Evolutionary conservation across 2,329 filamentous ascomycete species (phyloP).

Genomic region (Aspergillus fischeri): DNA sequence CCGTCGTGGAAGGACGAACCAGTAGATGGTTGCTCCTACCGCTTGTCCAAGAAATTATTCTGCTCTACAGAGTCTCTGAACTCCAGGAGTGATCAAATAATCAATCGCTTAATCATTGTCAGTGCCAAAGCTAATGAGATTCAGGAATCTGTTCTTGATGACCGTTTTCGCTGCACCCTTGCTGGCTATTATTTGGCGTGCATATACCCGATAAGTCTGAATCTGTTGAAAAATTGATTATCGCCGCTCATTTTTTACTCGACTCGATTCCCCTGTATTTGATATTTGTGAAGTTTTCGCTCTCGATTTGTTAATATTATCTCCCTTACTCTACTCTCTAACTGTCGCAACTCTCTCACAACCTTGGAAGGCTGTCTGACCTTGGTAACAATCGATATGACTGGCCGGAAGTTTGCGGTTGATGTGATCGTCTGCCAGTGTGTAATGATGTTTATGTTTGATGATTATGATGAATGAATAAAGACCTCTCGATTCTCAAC

Average conservation of each 20-base stretch:
- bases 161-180: slow-evolving; percentile 27
- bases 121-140: slow-evolving; percentile 27
- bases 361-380: slow-evolving; percentile 4
- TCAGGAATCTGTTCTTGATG: slow-evolving; percentile 31
- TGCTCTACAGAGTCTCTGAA: slow-evolving; percentile 5
- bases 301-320: slow-evolving; percentile 16
- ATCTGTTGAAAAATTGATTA: slow-evolving; percentile 13
- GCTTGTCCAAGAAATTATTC: background rate
- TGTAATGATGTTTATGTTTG: slow-evolving; percentile 12
- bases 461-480: slow-evolving; percentile 1
- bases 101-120: slow-evolving; percentile 11
- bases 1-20: slow-evolving; percentile 27
- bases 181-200: slow-evolving; percentile 28
- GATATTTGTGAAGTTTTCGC: slow-evolving; percentile 17
- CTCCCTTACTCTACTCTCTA: slow-evolving; percentile 18
- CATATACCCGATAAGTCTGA: slow-evolving; percentile 22
- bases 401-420: background rate
- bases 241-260: slow-evolving; percentile 20
- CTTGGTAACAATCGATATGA: background rate
- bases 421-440: slow-evolving; percentile 4
- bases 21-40: slow-evolving; percentile 17
- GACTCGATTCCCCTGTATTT: slow-evolving; percentile 35
- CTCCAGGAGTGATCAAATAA: slow-evolving; percentile 3
- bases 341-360: slow-evolving; percentile 12
- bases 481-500: background rate